These are phyloP conservation scores for Saururus chinensis DNA, from an alignment of 164 flowering plant species.

Conservation along the genomic window DNA sequence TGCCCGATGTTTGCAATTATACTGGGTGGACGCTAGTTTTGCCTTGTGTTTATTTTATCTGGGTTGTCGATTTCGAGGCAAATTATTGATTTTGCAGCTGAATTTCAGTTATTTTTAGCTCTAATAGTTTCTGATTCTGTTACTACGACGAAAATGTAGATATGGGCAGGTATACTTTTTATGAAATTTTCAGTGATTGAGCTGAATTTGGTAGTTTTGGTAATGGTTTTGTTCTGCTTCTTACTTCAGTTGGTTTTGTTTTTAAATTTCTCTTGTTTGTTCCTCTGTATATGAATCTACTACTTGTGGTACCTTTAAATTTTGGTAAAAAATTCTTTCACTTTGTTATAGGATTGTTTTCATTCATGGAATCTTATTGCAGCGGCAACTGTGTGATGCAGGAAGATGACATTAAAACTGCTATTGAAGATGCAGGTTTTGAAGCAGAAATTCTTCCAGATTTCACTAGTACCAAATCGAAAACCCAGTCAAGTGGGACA, in stretches of 20 bases:
- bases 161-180: neutral
- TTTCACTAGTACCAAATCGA: conserved; percentile 18
- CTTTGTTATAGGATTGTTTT: no score
- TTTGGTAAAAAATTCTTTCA: no score
- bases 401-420: conserved; percentile 77
- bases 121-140: neutral
- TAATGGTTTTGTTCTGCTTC: no score
- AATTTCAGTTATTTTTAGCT: neutral
- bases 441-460: conserved; percentile 84
- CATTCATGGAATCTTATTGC: neutral
- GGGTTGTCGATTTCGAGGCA: neutral
- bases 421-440: conserved; percentile 97
- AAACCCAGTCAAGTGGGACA: conserved; percentile 21
- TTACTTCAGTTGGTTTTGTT: no score
- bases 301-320: no score
- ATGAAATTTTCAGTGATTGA: neutral
- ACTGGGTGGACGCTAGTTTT: no score
- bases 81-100: neutral
- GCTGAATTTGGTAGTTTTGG: neutral
- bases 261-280: neutral
- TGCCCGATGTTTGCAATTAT: no score
- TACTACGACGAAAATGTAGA: neutral
- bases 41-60: neutral
- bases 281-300: neutral
- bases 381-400: conserved; percentile 17